Conservation (phyloP, 2,329 filamentous ascomycete species). For the Lithohypha guttulata region DNA sequence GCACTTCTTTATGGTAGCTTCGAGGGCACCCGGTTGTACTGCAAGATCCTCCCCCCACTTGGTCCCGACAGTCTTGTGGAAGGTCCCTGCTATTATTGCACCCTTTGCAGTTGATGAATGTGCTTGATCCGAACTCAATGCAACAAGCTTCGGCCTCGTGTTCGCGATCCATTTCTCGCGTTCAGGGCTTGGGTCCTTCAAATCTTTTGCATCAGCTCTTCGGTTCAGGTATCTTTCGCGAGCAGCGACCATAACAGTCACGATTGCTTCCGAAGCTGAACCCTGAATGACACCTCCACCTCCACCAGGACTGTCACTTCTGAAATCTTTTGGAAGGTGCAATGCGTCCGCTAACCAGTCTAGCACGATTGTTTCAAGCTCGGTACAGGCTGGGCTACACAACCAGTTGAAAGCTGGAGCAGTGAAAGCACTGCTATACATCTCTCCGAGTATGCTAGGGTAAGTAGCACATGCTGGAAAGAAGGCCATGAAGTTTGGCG, state of each 20-base stretch:
- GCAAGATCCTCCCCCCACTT: constrained; percentile 53
- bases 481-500: constrained; percentile 91
- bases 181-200: constrained; percentile 40
- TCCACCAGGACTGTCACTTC: constrained; percentile 52
- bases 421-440: constrained; percentile 82
- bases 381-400: constrained; percentile 81
- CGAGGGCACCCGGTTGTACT: constrained; percentile 56
- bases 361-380: constrained; percentile 83
- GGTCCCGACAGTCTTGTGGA: constrained; percentile 60
- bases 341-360: constrained; percentile 81
- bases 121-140: constrained; percentile 65
- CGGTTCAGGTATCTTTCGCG: constrained; percentile 65
- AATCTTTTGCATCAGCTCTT: constrained; percentile 41
- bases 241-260: constrained; percentile 79
- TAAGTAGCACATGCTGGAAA: constrained; percentile 76
- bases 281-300: constrained; percentile 94
- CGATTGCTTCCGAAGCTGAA: constrained; percentile 74
- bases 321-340: constrained; percentile 60
- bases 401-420: constrained; percentile 96
- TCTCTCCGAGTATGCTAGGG: constrained; percentile 76
- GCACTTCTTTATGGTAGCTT: constrained; percentile 52
- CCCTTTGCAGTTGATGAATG: constrained; percentile 84
- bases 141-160: constrained; percentile 62
- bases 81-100: constrained; percentile 73
- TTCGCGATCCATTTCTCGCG: constrained; percentile 60